A percentile compares a stretch with the other conserved stretches of the same genome.
phyloP scores from a whole-genome alignment of 1,139 yeast species.

The Pichia inconspicua region DNA sequence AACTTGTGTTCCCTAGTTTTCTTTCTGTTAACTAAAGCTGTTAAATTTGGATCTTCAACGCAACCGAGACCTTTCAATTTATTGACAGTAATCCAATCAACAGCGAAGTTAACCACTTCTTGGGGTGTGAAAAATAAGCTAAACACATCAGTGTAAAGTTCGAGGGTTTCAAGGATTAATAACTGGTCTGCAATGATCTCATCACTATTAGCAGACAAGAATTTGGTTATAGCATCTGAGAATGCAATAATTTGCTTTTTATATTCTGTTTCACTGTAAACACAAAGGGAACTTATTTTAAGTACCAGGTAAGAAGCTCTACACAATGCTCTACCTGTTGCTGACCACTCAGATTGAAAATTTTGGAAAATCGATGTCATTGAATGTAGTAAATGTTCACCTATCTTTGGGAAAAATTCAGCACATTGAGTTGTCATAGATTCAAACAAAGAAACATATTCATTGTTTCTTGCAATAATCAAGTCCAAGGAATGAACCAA shows the following conservation, averaged over 20 bases:
- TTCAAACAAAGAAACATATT: slow-evolving; percentile 49
- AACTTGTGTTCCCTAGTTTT: slow-evolving; percentile 45
- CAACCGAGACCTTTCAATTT: slow-evolving; percentile 44
- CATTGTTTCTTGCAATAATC: slow-evolving; percentile 60
- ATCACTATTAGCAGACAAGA: slow-evolving; percentile 41
- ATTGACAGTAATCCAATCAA: slow-evolving; percentile 41
- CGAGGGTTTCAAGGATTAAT: slow-evolving; percentile 49
- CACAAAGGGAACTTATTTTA: slow-evolving; percentile 31
- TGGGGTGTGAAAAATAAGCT: slow-evolving; percentile 34
- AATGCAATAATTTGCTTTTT: slow-evolving; percentile 28
- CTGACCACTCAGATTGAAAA: slow-evolving; percentile 52
- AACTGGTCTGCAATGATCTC: slow-evolving; percentile 53
- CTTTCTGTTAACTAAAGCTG: slow-evolving; percentile 28
- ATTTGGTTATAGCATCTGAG: slow-evolving; percentile 38
- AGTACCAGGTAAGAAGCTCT: slow-evolving; percentile 48
- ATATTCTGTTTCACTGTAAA: slow-evolving; percentile 29
- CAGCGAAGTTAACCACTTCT: slow-evolving; percentile 35
- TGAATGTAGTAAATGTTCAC: slow-evolving; percentile 41
- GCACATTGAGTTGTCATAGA: slow-evolving; percentile 31
- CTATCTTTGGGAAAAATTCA: slow-evolving; percentile 38
- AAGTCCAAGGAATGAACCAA: slow-evolving; percentile 54
- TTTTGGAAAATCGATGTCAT: slow-evolving; percentile 41
- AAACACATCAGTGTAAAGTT: slow-evolving; percentile 42
- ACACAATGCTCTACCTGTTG: slow-evolving; percentile 56
- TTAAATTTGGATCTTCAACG: slow-evolving; percentile 22